These are phyloP conservation scores for Mediolabrus comicus DNA, from an alignment of 108 stramenopile species.

Conservation along the genomic window DNA sequence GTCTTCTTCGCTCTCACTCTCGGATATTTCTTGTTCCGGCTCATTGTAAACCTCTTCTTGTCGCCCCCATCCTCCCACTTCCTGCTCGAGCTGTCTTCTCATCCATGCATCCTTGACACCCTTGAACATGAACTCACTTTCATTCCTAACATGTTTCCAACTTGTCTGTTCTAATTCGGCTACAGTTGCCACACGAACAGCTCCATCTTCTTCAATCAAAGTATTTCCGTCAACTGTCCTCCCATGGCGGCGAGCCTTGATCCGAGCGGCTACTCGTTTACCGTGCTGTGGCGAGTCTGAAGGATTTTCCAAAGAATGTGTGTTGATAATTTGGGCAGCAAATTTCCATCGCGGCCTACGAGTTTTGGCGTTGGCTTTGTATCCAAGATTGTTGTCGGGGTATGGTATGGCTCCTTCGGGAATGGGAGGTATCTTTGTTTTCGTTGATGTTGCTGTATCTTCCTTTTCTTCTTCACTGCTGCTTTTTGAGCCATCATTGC, in stretches of 20 bases:
- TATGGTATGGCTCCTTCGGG: conserved; percentile 34
- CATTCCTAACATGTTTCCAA: conserved; percentile 75
- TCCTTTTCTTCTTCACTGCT: not conserved
- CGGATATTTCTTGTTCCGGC: conserved; percentile 4
- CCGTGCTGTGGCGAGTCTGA: conserved; percentile 7
- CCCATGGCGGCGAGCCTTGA: conserved; percentile 40
- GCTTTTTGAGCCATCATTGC: not conserved
- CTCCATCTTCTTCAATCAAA: conserved; percentile 71
- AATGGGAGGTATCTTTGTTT: conserved; percentile 18
- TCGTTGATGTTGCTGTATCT: not conserved
- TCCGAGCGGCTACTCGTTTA: conserved; percentile 24
- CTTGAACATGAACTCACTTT: conserved; percentile 64
- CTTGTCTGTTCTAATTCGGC: conserved; percentile 68
- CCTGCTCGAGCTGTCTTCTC: conserved; percentile 55
- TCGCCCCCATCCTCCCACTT: conserved; percentile 69
- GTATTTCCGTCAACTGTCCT: conserved; percentile 56
- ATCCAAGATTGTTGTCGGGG: conserved; percentile 50
- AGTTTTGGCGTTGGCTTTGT: conserved; percentile 10
- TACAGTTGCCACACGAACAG: conserved; percentile 65
- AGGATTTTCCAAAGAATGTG: conserved; percentile 50
- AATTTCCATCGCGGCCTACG: conserved; percentile 75
- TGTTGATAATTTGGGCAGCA: conserved; percentile 81
- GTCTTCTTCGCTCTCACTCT: conserved; percentile 11
- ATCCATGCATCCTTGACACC: conserved; percentile 80
- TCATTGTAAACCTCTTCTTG: conserved; percentile 35